Evolutionary conservation across 768 basidiomycete genomes (phyloP).

Genomic region (Mrakia blollopis): DNA sequence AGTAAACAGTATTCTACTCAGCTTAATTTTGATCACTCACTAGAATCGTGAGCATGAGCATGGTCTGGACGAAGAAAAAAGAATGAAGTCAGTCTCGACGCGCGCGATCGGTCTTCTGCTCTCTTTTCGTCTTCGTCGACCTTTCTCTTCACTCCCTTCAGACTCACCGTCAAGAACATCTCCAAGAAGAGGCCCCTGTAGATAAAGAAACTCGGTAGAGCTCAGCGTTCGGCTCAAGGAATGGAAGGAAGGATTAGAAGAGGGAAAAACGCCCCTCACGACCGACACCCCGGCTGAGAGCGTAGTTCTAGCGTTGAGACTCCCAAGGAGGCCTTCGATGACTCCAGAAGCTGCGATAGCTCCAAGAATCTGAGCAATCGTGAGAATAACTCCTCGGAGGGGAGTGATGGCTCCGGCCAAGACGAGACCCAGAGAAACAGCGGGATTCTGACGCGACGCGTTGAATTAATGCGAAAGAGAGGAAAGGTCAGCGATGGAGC

Average conservation of each 20-base stretch:
- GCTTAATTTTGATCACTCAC: too few relatives aligned
- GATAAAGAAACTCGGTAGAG: too few relatives aligned
- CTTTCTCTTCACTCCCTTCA: too few relatives aligned
- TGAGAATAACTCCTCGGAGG: constrained; percentile 41
- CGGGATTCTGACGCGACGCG: constrained; percentile 40
- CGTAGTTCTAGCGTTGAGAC: constrained; percentile 37
- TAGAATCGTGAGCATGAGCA: constrained; percentile 23
- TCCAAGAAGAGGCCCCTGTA: too few relatives aligned
- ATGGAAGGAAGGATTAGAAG: too few relatives aligned
- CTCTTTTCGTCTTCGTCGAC: too few relatives aligned
- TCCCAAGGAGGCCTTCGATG: constrained; percentile 43
- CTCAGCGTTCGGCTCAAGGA: too few relatives aligned
- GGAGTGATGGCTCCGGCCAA: constrained; percentile 45
- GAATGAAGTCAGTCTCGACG: too few relatives aligned
- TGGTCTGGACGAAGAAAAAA: neutral
- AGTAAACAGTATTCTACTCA: too few relatives aligned
- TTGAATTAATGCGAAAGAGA: neutral
- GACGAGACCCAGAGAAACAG: constrained; percentile 45
- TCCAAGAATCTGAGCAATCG: constrained; percentile 43
- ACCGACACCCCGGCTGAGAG: constrained; percentile 35
- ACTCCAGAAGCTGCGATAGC: constrained; percentile 44
- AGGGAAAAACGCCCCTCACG: too few relatives aligned
- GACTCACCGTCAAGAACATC: constrained; percentile 17
- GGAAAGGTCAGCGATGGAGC: neutral
- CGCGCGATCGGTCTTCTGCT: too few relatives aligned